phyloP scores from a whole-genome alignment of 2,329 filamentous ascomycete species.

The Allantophomopsis lycopodina region DNA sequence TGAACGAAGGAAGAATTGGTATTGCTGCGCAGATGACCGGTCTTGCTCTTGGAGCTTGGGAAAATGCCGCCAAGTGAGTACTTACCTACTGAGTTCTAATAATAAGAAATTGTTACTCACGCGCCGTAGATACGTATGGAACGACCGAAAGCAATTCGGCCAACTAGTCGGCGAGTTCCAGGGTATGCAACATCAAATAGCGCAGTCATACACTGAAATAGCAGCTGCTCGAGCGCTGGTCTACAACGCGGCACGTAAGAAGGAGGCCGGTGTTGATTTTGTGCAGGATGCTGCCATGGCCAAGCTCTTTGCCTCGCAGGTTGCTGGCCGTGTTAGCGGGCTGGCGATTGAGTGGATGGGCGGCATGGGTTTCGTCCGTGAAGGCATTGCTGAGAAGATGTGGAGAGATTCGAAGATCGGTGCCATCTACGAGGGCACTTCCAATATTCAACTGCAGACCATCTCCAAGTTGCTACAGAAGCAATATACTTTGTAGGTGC shows the following conservation, averaged over 20 bases:
- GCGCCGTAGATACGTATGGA: slow-evolving; percentile 75
- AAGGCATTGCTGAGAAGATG: slow-evolving; percentile 95
- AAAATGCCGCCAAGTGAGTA: slow-evolving; percentile 70
- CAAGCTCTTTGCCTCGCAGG: slow-evolving; percentile 87
- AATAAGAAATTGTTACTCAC: slow-evolving; percentile 1
- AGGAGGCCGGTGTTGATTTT: slow-evolving; percentile 94
- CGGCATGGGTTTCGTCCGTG: slow-evolving; percentile 95
- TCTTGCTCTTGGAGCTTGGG: slow-evolving; percentile 83
- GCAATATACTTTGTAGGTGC: slow-evolving; percentile 43
- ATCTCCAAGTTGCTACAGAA: slow-evolving; percentile 60
- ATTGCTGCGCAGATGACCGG: slow-evolving; percentile 99
- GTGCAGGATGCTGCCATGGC: slow-evolving; percentile 96
- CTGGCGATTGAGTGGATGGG: slow-evolving; percentile 98
- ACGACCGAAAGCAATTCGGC: slow-evolving; percentile 95
- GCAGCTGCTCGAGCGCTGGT: slow-evolving; percentile 81
- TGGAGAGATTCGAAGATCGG: slow-evolving; percentile 98
- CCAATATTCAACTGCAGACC: slow-evolving; percentile 59
- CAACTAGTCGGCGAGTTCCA: slow-evolving; percentile 92
- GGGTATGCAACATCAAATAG: slow-evolving; percentile 98
- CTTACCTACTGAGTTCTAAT: background rate
- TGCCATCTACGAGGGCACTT: slow-evolving; percentile 90
- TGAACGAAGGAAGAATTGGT: slow-evolving; percentile 95
- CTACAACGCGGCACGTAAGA: slow-evolving; percentile 93
- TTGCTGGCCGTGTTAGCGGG: slow-evolving; percentile 74
- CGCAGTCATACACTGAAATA: slow-evolving; percentile 91